Evolutionary conservation across 1,284 basidiomycete species (phyloP), one percentile per base, ranked within the genome.

Genomic region (Ganoderma meredithae): DNA sequence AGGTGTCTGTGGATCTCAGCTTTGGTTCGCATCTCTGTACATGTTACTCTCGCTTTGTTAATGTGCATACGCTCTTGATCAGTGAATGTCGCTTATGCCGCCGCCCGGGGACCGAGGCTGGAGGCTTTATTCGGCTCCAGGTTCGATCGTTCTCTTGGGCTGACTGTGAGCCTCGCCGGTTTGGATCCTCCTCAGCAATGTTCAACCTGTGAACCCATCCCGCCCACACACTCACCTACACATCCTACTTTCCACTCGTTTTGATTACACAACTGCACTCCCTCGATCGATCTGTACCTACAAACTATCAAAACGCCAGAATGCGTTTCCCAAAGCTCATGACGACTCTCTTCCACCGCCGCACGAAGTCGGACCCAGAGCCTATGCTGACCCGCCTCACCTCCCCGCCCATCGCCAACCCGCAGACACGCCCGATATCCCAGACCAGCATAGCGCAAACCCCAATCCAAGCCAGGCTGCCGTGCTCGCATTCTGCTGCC

Each of bases 261-360:
- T 60, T 25, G 9, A 60, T 22, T 25, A 12, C 39, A 60, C 25
- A 41, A 25, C 22, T 13, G 15, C 58, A 41, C 41, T 25, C 12
- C 39, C 5, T 40, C 58, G 25, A 10, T 36, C 39, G n/a, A 25
- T 10, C 19, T 22, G 12, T 22, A 59, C 36, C 40, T n/a, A 6
- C 52, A 55, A 12, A 15, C 49, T 53, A 59, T 25, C 10, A 22
- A 22, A 0, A 60, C 22, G 3, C 39, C 41, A 58, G 27, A 19
- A 82, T 83, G 81, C 79, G 77, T 13, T 76, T 83, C 63, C 80
- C 76, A 22, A 77, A 73, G 40, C 71, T 77, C 27, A 74, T 75
- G 44, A 75, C 76, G 39, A 76, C 76, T 62, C 73, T 82, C 39
- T 80, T 81, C 58, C 77, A 82, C 65, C 77, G 81, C 31, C 81